These are phyloP conservation scores for Ceratocystis smalleyi DNA, from an alignment of 2,329 filamentous ascomycete genomes.

Conservation along the genomic window DNA sequence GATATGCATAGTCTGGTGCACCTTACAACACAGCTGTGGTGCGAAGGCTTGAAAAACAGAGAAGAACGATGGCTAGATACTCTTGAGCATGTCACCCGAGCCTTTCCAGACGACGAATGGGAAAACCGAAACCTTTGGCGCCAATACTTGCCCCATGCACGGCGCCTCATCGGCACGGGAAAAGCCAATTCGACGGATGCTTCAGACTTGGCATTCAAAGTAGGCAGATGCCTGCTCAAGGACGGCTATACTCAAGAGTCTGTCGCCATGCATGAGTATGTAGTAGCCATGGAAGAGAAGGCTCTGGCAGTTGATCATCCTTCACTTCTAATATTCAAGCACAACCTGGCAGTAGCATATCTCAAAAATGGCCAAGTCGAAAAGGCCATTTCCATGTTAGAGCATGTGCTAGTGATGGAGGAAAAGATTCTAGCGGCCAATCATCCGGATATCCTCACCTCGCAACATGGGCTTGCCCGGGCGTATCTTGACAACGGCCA, in stretches of 20 bases:
- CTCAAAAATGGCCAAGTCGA: neutral
- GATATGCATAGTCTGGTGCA: neutral
- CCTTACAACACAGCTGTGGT: neutral
- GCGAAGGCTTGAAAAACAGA: neutral
- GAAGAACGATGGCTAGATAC: neutral
- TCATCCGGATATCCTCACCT: neutral
- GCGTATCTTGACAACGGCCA: neutral
- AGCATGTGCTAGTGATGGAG: neutral
- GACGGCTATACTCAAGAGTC: neutral
- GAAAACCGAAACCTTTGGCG: neutral
- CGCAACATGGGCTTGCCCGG: neutral
- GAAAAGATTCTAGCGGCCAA: neutral
- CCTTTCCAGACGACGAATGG: neutral
- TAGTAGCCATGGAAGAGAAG: neutral
- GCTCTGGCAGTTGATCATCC: neutral
- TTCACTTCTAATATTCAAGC: neutral
- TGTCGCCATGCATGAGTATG: neutral
- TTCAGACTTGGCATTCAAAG: neutral
- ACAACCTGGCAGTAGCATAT: neutral
- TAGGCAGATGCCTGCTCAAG: neutral
- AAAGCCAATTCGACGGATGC: neutral
- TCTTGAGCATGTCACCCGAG: neutral
- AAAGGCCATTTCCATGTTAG: neutral
- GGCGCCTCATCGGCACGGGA: neutral
- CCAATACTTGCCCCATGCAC: neutral